A percentile compares a stretch with the other conserved stretches of the same genome.
phyloP scores from a whole-genome alignment of 139 green algal species.

The Eudorina sp. region DNA sequence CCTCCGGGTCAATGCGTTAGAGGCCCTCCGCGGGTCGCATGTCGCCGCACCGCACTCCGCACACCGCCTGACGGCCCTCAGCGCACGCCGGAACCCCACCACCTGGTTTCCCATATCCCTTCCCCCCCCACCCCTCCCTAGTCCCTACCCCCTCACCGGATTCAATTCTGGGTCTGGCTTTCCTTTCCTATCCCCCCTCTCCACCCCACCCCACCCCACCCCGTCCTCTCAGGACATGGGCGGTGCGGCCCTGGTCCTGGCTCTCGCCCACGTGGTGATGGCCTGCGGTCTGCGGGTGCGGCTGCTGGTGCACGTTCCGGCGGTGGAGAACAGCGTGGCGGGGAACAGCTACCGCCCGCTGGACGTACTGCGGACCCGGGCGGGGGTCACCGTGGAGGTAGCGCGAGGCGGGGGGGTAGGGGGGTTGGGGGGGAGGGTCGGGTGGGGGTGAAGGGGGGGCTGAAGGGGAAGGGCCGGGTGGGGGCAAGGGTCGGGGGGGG shows the following conservation, averaged over 20 bases:
- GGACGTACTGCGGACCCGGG: slow-evolving; percentile 69
- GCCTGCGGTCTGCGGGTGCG: slow-evolving; percentile 59
- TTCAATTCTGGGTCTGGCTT: neutral
- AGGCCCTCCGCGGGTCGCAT: no score
- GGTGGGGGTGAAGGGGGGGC: neutral
- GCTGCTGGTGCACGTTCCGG: slow-evolving; percentile 71
- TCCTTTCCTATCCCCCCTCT: neutral
- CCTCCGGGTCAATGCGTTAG: no score
- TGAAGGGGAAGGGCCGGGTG: no score
- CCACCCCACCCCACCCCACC: neutral
- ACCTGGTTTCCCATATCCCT: neutral
- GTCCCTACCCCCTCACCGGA: no score
- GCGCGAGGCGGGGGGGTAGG: neutral
- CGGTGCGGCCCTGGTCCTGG: slow-evolving; percentile 71
- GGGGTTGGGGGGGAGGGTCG: neutral
- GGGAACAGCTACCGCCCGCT: slow-evolving; percentile 68
- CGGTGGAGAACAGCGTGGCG: slow-evolving; percentile 75
- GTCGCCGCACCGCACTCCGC: no score
- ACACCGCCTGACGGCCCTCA: no score
- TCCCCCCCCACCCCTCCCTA: neutral
- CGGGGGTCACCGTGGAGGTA: slow-evolving; percentile 77
- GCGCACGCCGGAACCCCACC: no score
- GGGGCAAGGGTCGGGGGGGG: no score
- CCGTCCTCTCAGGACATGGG: slow-evolving; percentile 69
- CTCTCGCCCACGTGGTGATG: slow-evolving; percentile 70